Base-by-base conservation (phyloP, 805 yeast genomes). In the Pichia deserticola region DNA sequence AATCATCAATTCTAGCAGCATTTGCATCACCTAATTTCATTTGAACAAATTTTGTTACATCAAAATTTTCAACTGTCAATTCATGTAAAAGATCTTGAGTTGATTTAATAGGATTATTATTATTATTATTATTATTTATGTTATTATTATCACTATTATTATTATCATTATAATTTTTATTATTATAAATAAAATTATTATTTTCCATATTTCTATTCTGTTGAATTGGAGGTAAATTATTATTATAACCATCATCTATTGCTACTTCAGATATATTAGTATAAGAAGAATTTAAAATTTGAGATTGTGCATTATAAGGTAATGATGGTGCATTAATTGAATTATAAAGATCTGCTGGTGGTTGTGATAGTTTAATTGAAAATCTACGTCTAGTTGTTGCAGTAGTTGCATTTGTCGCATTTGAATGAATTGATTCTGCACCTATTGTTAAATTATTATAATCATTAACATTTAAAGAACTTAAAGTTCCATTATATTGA, bases 1-100 rank as follows among this genome's bases (percentile, higher is more conserved):
- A 85, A 48, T 77, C 79, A 57, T 86, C 89, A 35, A 87, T 84
- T 52, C 82, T 86, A 1, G 78, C 65, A 3, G 90, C 92, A 7
- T 84, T 77, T 1, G 89, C 87, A 53, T 79, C 77, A 10, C 79
- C 69, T 52, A 87, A 62, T 48, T 79, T 77, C 12, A 68, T 60
- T 11, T 72, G 71, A 4, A 81, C 75, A 57, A 73, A 81, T 2
- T 57, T 50, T 28, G 70, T 71, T 1, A 84, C 79, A 54, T 78
- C 71, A 54, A 77, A 79, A 3, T 64, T 53, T 3, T 71, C 68
- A 36, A 67, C 69, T 4, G 74, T 62, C 15, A 78, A 57, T 36
- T 70, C 60, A 28, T 64, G 57, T 41, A 74, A 60, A 51, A 46
- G 9, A 29, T 30, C 47, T 12, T 42, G 40, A 15, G 45, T 10